Conservation (phyloP, 2,329 filamentous ascomycete species). For the Corniculantispora saksenae region DNA sequence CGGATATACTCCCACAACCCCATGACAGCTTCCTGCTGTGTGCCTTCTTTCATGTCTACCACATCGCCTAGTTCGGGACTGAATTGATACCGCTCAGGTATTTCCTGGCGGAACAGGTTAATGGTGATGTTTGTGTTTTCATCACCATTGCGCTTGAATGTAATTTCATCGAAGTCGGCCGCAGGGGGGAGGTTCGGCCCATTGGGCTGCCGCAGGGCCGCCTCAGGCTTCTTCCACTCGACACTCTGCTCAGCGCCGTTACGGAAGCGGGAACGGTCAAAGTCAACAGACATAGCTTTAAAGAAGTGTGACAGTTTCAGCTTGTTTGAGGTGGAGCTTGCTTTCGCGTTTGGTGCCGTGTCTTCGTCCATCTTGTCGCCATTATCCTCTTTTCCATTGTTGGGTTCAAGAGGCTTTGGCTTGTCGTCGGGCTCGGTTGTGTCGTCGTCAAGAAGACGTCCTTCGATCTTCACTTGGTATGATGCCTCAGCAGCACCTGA, state of each 20-base stretch:
- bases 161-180: conserved; percentile 84
- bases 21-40: conserved; percentile 83
- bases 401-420: conserved; percentile 27
- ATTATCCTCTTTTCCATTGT: conserved; percentile 39
- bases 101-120: conserved; percentile 81
- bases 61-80: conserved; percentile 79
- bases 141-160: conserved; percentile 89
- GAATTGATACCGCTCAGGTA: conserved; percentile 79
- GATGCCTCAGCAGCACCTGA: conserved; percentile 74
- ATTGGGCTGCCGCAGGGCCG: conserved; percentile 51
- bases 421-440: conserved; percentile 51
- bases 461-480: conserved; percentile 91
- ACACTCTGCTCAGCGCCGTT: conserved; percentile 60
- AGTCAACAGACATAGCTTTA: conserved; percentile 73
- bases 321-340: conserved; percentile 28
- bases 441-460: conserved; percentile 73
- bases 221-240: conserved; percentile 83
- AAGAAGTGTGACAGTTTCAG: conserved; percentile 76
- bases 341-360: conserved; percentile 36
- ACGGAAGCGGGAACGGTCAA: conserved; percentile 63
- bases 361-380: conserved; percentile 28
- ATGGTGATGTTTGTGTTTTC: conserved; percentile 91
- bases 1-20: conserved; percentile 95
- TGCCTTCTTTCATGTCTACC: conserved; percentile 83
- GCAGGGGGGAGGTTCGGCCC: conserved; percentile 49